Evolutionary conservation across 2,329 filamentous ascomycete genomes (phyloP).

Genomic region (Graphilbum fragrans): DNA sequence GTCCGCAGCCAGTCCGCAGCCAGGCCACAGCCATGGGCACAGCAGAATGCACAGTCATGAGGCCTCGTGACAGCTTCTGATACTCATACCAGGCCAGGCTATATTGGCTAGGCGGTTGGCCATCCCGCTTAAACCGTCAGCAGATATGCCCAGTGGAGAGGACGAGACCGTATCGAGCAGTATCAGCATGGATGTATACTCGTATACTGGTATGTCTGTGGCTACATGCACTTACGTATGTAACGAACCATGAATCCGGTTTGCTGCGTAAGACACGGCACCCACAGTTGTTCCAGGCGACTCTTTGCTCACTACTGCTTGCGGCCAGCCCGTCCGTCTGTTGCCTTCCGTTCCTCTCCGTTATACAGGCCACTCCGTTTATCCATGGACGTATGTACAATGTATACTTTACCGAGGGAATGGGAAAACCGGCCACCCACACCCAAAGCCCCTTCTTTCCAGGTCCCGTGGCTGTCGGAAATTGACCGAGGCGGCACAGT

Average conservation of each 20-base stretch:
- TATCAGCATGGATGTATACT: too few relatives aligned
- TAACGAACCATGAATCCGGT: too few relatives aligned
- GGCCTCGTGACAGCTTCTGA: conserved; percentile 9
- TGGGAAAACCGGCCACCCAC: background rate
- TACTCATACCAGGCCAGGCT: background rate
- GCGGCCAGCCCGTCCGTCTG: too few relatives aligned
- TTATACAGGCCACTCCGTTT: background rate
- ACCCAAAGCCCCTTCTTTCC: background rate
- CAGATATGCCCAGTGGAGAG: background rate
- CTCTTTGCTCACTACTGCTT: too few relatives aligned
- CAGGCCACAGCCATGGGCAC: background rate
- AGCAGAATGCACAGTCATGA: conserved; percentile 1
- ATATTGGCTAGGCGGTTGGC: background rate
- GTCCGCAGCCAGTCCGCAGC: too few relatives aligned
- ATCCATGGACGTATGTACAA: background rate
- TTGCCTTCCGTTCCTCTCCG: background rate
- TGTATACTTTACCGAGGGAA: background rate
- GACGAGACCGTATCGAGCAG: too few relatives aligned
- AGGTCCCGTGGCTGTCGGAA: conserved; percentile 3
- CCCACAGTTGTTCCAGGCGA: too few relatives aligned
- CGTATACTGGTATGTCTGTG: too few relatives aligned
- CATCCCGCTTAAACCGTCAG: background rate
- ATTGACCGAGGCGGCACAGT: background rate
- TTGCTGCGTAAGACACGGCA: too few relatives aligned
- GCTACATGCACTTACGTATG: too few relatives aligned